Base-by-base conservation (phyloP, 2,329 filamentous ascomycete species). In the Neoascochyta sp. region DNA sequence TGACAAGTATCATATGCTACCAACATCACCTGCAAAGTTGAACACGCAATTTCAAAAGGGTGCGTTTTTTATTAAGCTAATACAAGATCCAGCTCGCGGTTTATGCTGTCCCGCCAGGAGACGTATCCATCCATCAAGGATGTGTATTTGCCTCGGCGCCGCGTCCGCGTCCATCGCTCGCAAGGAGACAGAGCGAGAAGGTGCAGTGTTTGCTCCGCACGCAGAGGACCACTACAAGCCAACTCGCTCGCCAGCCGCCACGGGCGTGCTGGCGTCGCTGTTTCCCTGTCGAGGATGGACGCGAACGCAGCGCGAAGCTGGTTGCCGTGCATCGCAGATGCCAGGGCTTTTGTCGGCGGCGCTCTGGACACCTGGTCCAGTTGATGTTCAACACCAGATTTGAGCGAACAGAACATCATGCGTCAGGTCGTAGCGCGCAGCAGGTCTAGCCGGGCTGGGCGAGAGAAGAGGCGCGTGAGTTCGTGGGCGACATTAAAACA, bases 371-470 rank as follows among this genome's bases (percentile, higher is more conserved):
- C 47, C 36, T 47, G 29, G 8, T 60, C 61, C 58, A 44, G 59
- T 58, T 61, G 53, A 35, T 51, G 63, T 35, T 61, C 60, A 52
- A 63, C 63, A 44, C 52, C 61, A 62, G 57, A 49, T 53, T n/a
- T 44, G 53, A 51, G 54, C 29, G 54, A 45, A 36, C 32, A 30
- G 45, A 55, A 56, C 50, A 50, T 57, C 36, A 48, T 47, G 52
- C 52, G 43, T 55, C 39, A 37, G 41, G 46, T 54, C 53, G 54
- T 50, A 44, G 52, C 27, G 30, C 30, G n/a, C n/a, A n/a, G n/a
- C n/a, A n/a, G n/a, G n/a, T n/a, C n/a, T n/a, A n/a, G n/a, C n/a
- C n/a, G n/a, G n/a, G n/a, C n/a, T n/a, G n/a, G n/a, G n/a, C n/a
- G n/a, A n/a, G n/a, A n/a, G n/a, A n/a, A n/a, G n/a, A n/a, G n/a